Evolutionary conservation across 345 rosid species (phyloP).

Genomic region (Hypericum perforatum): DNA sequence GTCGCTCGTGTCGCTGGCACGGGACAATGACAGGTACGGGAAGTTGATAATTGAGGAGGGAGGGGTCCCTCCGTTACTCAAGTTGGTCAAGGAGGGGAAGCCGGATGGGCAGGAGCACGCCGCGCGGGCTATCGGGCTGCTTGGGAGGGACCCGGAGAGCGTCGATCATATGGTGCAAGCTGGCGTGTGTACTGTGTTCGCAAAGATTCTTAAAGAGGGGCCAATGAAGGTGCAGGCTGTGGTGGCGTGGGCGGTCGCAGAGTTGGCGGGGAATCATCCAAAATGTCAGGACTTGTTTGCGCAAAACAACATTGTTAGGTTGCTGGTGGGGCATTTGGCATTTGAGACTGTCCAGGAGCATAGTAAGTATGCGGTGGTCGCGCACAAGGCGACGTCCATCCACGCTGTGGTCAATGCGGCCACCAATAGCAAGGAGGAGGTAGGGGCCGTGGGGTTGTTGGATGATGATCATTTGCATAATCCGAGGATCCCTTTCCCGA

Average conservation of each 20-base stretch:
- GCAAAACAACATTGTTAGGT: constrained; percentile 58
- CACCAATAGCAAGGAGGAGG: constrained; percentile 20
- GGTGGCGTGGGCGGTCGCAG: constrained; percentile 89
- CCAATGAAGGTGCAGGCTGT: constrained; percentile 86
- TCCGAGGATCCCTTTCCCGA: constrained; percentile 30
- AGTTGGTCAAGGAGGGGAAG: constrained; percentile 70
- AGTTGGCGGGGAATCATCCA: constrained; percentile 46
- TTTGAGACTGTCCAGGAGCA: constrained; percentile 93
- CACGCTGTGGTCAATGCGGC: constrained; percentile 64
- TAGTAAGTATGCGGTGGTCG: constrained; percentile 68
- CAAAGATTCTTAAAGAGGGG: constrained; percentile 80
- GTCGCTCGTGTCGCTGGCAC: constrained; percentile 68
- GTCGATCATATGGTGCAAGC: constrained; percentile 57
- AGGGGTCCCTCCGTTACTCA: constrained; percentile 68
- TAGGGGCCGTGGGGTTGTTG: constrained; percentile 5
- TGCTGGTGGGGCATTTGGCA: constrained; percentile 81
- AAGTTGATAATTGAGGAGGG: constrained; percentile 87
- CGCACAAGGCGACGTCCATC: constrained; percentile 56
- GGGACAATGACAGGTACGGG: constrained; percentile 75
- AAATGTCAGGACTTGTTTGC: constrained; percentile 81
- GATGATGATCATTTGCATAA: constrained; percentile 20
- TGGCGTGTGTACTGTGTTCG: constrained; percentile 63
- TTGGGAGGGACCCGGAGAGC: constrained; percentile 73
- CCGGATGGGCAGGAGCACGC: constrained; percentile 77
- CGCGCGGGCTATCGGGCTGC: constrained; percentile 61